These are phyloP conservation scores for Pichia cabralensis DNA, from an alignment of 805 yeast genomes.

Conservation along the genomic window DNA sequence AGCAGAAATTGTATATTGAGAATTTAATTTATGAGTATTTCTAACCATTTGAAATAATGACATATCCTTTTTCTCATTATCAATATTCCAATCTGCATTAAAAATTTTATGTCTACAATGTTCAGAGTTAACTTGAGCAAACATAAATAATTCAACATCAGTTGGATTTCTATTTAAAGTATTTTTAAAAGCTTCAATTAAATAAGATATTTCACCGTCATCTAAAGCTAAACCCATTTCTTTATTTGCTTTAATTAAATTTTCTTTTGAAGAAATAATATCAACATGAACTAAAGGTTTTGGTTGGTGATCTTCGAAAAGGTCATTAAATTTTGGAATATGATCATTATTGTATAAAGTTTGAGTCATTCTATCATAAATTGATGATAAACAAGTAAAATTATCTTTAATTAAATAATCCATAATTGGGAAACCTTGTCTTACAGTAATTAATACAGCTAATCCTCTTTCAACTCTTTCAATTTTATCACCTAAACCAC, in stretches of 20 bases:
- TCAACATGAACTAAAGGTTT: constrained; percentile 75
- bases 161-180: constrained; percentile 83
- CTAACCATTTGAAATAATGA: constrained; percentile 91
- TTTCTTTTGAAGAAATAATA: constrained; percentile 43
- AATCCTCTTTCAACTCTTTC: constrained; percentile 89
- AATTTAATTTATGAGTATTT: constrained; percentile 76
- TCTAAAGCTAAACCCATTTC: constrained; percentile 91
- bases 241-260: constrained; percentile 67
- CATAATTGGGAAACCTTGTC: constrained; percentile 59
- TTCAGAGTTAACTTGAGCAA: constrained; percentile 98
- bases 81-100: constrained; percentile 97
- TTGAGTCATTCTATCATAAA: constrained; percentile 95
- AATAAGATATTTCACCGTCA: constrained; percentile 83
- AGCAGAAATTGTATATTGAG: constrained; percentile 82
- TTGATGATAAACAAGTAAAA: constrained; percentile 50
- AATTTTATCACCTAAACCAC: constrained; percentile 65
- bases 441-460: constrained; percentile 59
- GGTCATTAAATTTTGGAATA: constrained; percentile 57
- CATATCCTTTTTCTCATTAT: constrained; percentile 61
- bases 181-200: constrained; percentile 71
- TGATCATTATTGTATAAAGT: constrained; percentile 40
- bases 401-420: constrained; percentile 41
- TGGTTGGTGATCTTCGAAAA: constrained; percentile 72
- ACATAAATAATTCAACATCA: constrained; percentile 96
- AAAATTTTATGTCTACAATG: constrained; percentile 99